Evolutionary conservation across 1,284 basidiomycete genomes (phyloP).

Genomic region (Heterobasidion parviporum): DNA sequence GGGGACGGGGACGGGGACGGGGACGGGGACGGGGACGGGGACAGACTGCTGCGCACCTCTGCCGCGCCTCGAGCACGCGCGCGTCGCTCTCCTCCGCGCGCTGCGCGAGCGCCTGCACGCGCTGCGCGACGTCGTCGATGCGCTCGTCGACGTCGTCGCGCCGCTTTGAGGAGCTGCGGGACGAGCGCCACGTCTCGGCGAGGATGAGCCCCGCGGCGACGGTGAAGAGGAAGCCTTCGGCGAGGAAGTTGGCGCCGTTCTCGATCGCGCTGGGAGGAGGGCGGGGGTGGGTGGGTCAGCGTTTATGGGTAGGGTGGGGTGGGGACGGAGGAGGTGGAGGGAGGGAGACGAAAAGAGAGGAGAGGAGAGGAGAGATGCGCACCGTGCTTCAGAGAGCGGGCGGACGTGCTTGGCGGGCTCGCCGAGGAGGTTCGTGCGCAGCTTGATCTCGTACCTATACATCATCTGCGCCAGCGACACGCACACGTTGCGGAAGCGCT

Average conservation of each 20-base stretch:
- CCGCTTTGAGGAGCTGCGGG: conserved; percentile 65
- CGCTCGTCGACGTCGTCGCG: conserved; percentile 71
- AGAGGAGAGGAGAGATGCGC: conserved; percentile 11
- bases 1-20: no score
- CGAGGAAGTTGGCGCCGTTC: conserved; percentile 79
- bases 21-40: no score
- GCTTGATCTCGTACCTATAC: conserved; percentile 70
- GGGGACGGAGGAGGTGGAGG: neutral
- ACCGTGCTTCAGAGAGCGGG: conserved; percentile 80
- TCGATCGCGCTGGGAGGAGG: conserved; percentile 64
- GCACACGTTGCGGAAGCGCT: conserved; percentile 69
- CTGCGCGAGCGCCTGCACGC: conserved; percentile 38
- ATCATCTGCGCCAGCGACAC: conserved; percentile 75
- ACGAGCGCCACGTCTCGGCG: conserved; percentile 73
- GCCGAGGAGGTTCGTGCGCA: conserved; percentile 76
- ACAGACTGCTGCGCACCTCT: conserved; percentile 27
- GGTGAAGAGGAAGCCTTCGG: conserved; percentile 80
- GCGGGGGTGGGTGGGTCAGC: neutral
- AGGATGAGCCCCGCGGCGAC: conserved; percentile 74
- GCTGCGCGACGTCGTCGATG: conserved; percentile 47
- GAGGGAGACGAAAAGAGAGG: neutral
- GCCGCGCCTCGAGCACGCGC: conserved; percentile 31
- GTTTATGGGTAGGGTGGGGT: neutral
- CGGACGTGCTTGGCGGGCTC: conserved; percentile 71
- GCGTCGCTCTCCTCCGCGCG: conserved; percentile 43